Base-by-base conservation (phyloP, 805 yeast species). In the Pichia insulana region DNA sequence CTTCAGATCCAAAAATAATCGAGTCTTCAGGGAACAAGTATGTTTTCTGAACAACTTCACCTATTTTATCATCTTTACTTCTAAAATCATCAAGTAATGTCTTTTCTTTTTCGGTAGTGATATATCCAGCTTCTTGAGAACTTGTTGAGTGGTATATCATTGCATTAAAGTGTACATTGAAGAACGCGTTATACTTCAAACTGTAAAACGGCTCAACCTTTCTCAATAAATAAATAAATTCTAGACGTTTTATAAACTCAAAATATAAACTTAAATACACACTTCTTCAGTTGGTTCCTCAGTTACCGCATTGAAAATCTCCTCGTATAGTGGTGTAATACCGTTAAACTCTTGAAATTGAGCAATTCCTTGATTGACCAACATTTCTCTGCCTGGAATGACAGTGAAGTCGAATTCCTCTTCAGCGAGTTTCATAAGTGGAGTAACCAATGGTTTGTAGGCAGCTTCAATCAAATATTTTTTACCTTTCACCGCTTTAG, bases 361-460 rank as follows among this genome's bases (percentile, higher is more conserved):
- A 50, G 74, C 85, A 39, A 84, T 80, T 37, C 97, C 99, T 65
- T 92, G 98, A 63, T 84, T 80, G 15, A 89, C 88, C 49, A 92
- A 72, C 92, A 94, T 84, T 55, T 88, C 86, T 30, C 83, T 78
- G 11, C 99, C 99, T 8, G 89, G 83, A 50, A 90, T 73, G n/a
- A 80, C 81, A n/a, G 68, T 70, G 95, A 96, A 87, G 7, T 73
- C 71, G 48, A 62, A 72, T 51, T 73, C 68, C 26, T 71, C 74
- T 25, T 58, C 58, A 7, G 97, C 96, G 19, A 83, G 57, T 52
- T 68, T 68, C 96, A 92, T 89, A 33, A 90, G 68, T 17, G 94
- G 92, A 0, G 98, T 90, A 15, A 80, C 71, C 22, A 76, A 66
- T 15, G 97, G 97, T 61, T 87, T 89, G 69, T 92, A 92, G 18